Base-by-base conservation (phyloP, 164 flowering plant genomes). In the Annona squamosa region DNA sequence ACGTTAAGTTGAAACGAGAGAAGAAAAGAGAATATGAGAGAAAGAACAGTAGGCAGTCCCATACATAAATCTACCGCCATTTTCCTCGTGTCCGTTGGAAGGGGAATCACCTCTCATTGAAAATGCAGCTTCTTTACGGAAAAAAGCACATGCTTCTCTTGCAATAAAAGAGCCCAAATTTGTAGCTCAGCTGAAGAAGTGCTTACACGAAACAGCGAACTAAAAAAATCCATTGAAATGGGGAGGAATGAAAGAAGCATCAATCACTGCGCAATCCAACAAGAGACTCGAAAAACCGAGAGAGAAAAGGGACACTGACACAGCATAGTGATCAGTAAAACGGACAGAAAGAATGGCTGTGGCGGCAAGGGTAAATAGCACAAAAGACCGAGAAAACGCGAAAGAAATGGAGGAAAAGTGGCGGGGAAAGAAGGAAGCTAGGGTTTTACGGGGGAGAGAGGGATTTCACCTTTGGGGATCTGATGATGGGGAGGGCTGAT, bases 381-480 rank as follows among this genome's bases (percentile, higher is more conserved):
- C 37, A 26, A 26, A 6, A 52, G 59, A 52, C 9, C 9, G 0
- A 52, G 13, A 52, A 10, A 52, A 52, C 59, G 13, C 10, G 9
- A 52, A 52, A 16, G 13, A 52, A 52, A 52, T 5, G 59, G 59
- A 52, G 59, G 10, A 52, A 52, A 16, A 6, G 59, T 9, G 13
- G 59, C 9, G 9, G 10, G 13, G 59, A 52, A 52, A 2, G 13
- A 13, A 12, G 9, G 59, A 52, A 3, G 59, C 59, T 52, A 52
- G 59, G 59, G 59, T 52, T 52, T 52, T 52, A 52, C 13, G 9
- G 42, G 67, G 42, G 44, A 63, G 3, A 17, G 65, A n/a, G 65
- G 43, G 43, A 9, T 17, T 65, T 66, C 71, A 90, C 92, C 94
- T 83, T 84, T 87, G 86, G 88, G 72, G 85, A 85, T 78, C 81